These are phyloP conservation scores for Solanum rostratum DNA, from an alignment of 257 asterid genomes.

Conservation along the genomic window DNA sequence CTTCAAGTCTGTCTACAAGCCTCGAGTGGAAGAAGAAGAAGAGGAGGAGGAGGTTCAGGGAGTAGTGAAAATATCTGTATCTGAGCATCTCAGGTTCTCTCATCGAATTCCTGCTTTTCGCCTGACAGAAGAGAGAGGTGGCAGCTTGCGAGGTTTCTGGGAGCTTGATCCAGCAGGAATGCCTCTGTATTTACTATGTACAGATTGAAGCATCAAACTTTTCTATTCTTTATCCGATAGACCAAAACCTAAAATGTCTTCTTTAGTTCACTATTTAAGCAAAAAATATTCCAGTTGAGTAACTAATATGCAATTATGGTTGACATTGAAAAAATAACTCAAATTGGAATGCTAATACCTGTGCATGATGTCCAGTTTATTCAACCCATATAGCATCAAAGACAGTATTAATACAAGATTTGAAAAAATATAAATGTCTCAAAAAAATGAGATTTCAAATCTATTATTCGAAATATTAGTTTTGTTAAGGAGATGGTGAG, in stretches of 20 bases:
- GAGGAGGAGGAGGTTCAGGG: background rate
- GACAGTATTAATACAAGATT: too few species aligned
- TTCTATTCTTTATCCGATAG: background rate
- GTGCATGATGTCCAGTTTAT: too few species aligned
- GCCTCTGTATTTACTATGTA: background rate
- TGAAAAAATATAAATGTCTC: too few species aligned
- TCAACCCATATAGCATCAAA: too few species aligned
- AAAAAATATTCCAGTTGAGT: too few species aligned
- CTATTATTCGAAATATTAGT: too few species aligned
- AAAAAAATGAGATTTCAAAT: too few species aligned
- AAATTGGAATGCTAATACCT: too few species aligned
- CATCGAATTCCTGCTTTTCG: conserved; percentile 23
- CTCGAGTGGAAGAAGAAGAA: conserved; percentile 12
- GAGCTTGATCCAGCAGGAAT: conserved; percentile 27
- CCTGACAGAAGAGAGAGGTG: conserved; percentile 13
- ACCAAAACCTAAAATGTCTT: background rate
- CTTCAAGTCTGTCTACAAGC: conserved; percentile 1
- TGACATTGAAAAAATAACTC: too few species aligned
- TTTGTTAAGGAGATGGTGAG: too few species aligned
- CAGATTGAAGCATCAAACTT: background rate
- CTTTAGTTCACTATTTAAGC: too few species aligned
- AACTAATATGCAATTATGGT: too few species aligned
- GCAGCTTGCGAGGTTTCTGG: conserved; percentile 8
- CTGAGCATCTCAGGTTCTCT: conserved; percentile 19
- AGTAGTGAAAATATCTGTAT: background rate